Evolutionary conservation across 768 basidiomycete genomes (phyloP), one percentile per base, ranked within the genome.

Genomic region (Sistotremastrum suecicum): DNA sequence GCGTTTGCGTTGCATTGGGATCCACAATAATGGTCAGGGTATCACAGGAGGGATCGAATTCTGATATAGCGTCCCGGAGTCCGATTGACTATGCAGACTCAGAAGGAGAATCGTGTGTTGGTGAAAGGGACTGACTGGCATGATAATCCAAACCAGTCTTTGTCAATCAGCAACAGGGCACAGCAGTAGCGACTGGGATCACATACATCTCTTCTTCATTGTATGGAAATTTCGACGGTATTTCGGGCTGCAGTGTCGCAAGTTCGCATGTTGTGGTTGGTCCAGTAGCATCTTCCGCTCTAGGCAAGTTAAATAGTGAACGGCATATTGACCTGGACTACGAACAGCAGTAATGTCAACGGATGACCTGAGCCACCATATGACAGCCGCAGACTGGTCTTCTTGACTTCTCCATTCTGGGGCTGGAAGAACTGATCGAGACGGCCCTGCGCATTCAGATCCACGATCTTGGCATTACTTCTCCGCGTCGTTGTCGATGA

Each of bases 51-150:
- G 88, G 75, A 53, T 97, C 91, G 9, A 99, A 70, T 57, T 97
- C 94, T 7, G 81, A 79, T 9, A 97, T 72, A 0, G 92, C 90
- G 48, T 95, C 90, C 38, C 86, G 79, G 34, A 98, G 80, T 87
- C 90, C 92, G 4, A 84, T 91, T 3, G 92, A 94, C 76, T 73
- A 53, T 30, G 30, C 28, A 0, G 28, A 30, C 9, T 1, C 11
- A 12, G 29, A 37, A 37, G 34, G 42, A 43, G 9, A 11, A 29
- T 9, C 28, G 41, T 34, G 42, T 35, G 8, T 8, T 70, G 46
- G 20, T n/a, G 38, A 44, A 32, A 42, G 35, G 12, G 8, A 49
- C 63, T 40, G 47, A 80, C 84, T 68, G 89, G 90, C 56, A 95
- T 75, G 53, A 92, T 91, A 37, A 90, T 78, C 61, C 82, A 83